These are phyloP conservation scores for Phytophthora macrochlamydospora DNA, from an alignment of 352 stramenopile species.

Conservation along the genomic window DNA sequence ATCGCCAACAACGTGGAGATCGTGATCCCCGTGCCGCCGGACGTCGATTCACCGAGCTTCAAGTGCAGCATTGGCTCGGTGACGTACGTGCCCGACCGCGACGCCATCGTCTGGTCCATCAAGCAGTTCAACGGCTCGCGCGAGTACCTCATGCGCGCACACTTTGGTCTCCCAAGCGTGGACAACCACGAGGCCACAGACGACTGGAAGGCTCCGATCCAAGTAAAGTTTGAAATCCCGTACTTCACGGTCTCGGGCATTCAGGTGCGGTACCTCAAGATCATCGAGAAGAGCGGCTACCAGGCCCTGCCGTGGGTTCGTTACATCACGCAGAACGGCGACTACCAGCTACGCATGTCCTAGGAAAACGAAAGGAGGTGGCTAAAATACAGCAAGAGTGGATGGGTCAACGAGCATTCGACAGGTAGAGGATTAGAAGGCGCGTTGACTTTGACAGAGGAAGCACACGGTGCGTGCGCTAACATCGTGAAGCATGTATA, in stretches of 20 bases:
- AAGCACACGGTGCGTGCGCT: background rate
- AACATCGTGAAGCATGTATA: background rate
- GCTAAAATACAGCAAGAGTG: slow-evolving; percentile 17
- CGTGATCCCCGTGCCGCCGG: slow-evolving; percentile 97
- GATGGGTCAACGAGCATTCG: slow-evolving; percentile 21
- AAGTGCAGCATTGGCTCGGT: slow-evolving; percentile 98
- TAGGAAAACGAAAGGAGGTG: slow-evolving; percentile 52
- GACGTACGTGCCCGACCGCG: slow-evolving; percentile 98
- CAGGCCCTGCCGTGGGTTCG: slow-evolving; percentile 99
- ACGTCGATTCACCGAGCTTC: slow-evolving; percentile 99
- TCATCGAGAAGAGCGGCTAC: slow-evolving; percentile 99
- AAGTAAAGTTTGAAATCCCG: slow-evolving; percentile 97
- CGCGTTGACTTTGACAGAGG: background rate
- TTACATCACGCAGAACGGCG: slow-evolving; percentile 99
- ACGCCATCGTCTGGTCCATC: slow-evolving; percentile 99
- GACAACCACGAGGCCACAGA: slow-evolving; percentile 83
- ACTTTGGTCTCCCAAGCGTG: slow-evolving; percentile 98
- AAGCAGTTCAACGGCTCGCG: slow-evolving; percentile 99
- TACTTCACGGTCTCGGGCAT: slow-evolving; percentile 97
- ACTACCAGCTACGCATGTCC: slow-evolving; percentile 99
- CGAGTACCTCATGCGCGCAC: slow-evolving; percentile 99
- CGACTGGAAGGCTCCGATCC: slow-evolving; percentile 91
- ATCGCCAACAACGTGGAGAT: slow-evolving; percentile 99
- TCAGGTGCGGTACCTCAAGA: slow-evolving; percentile 99
- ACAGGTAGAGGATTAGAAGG: slow-evolving; percentile 24